These are phyloP conservation scores for Yamadazyma buinensis DNA, from an alignment of 1,139 yeast genomes.

Conservation along the genomic window DNA sequence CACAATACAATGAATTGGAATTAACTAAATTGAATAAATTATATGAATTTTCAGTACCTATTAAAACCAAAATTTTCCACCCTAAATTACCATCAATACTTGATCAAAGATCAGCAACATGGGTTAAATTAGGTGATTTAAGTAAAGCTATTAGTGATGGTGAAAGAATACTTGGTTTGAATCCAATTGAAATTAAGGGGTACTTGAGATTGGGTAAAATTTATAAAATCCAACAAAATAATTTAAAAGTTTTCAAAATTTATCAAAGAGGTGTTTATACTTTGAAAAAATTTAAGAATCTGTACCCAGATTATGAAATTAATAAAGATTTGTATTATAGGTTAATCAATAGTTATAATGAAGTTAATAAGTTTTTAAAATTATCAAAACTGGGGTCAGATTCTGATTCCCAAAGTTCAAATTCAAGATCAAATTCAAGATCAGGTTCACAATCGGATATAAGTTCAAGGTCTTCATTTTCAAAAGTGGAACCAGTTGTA, in stretches of 20 bases:
- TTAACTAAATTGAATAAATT: conserved; percentile 18
- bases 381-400: not conserved
- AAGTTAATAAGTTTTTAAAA: conserved; percentile 20
- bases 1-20: conserved; percentile 12
- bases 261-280: conserved; percentile 41
- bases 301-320: conserved; percentile 18
- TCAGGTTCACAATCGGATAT: not conserved
- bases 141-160: conserved; percentile 46
- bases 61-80: conserved; percentile 21
- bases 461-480: too few relatives aligned
- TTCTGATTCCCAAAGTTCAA: too few relatives aligned
- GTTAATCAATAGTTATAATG: conserved; percentile 22
- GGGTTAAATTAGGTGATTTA: conserved; percentile 44
- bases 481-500: too few relatives aligned
- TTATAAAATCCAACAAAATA: conserved; percentile 23
- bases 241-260: conserved; percentile 39
- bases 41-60: conserved; percentile 23
- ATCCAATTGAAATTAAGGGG: conserved; percentile 58
- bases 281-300: conserved; percentile 24
- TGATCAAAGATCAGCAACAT: conserved; percentile 59
- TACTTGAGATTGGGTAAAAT: conserved; percentile 54
- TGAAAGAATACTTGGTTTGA: conserved; percentile 34
- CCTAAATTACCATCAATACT: conserved; percentile 22
- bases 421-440: too few relatives aligned
- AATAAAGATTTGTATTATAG: conserved; percentile 25